Percentiles rank a stretch among this genome's conserved stretches.
These are phyloP conservation scores for Jamesozyma rosinii DNA, from an alignment of 805 yeast genomes.

Conservation along the genomic window DNA sequence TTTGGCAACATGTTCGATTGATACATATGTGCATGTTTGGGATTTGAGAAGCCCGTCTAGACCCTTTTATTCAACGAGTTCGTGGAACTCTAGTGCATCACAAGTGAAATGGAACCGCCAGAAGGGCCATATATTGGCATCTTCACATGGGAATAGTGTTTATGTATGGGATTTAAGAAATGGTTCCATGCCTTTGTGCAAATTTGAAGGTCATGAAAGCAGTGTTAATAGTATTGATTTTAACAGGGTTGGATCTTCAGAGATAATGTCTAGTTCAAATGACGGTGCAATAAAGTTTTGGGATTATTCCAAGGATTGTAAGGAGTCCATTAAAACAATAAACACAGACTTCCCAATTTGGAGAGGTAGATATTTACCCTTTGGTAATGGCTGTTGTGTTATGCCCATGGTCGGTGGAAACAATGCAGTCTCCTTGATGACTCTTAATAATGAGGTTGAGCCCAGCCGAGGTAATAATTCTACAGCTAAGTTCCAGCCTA, in stretches of 20 bases:
- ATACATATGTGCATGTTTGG: slow-evolving; percentile 82
- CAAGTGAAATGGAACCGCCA: slow-evolving; percentile 89
- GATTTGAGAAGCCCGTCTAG: slow-evolving; percentile 72
- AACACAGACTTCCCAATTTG: slow-evolving; percentile 77
- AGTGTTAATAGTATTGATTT: slow-evolving; percentile 88
- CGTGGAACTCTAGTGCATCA: slow-evolving; percentile 89
- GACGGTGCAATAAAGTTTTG: slow-evolving; percentile 79
- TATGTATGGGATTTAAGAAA: slow-evolving; percentile 83
- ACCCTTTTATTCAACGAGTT: slow-evolving; percentile 76
- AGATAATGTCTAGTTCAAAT: slow-evolving; percentile 73
- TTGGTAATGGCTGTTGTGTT: slow-evolving; percentile 78
- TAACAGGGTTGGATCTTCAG: slow-evolving; percentile 47
- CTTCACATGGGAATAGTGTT: slow-evolving; percentile 74
- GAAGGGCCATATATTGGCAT: slow-evolving; percentile 70
- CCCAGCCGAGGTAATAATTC: slow-evolving; percentile 9
- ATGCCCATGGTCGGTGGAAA: slow-evolving; percentile 88
- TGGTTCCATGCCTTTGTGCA: slow-evolving; percentile 65
- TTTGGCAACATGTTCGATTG: slow-evolving; percentile 88
- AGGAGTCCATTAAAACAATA: slow-evolving; percentile 48
- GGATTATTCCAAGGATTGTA: slow-evolving; percentile 44
- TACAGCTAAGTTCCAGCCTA: slow-evolving; percentile 36
- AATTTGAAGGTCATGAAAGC: slow-evolving; percentile 67
- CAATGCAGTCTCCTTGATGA: slow-evolving; percentile 35
- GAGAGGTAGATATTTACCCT: slow-evolving; percentile 81
- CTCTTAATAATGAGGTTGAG: slow-evolving; percentile 11